A percentile compares a stretch with the other conserved stretches of the same genome.
Conservation (phyloP, 495 filamentous ascomycete species). For the Bacidia gigantensis region DNA sequence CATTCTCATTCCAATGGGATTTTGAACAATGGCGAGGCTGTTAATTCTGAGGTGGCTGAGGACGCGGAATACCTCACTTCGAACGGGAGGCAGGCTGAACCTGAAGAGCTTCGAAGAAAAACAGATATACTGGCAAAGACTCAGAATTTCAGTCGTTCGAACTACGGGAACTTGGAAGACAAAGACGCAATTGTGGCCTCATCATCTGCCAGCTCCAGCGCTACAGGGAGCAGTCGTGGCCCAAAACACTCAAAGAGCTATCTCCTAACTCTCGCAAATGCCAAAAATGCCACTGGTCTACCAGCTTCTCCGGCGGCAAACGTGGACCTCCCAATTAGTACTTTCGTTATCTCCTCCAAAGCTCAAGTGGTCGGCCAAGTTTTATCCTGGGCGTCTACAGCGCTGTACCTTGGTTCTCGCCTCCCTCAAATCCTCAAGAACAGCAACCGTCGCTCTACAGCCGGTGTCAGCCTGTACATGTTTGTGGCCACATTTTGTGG, state of each 20-base stretch:
- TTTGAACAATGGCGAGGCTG: background rate
- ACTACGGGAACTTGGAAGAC: too few relatives aligned
- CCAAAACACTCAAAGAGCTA: too few relatives aligned
- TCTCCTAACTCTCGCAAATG: conserved; percentile 21
- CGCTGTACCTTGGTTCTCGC: conserved; percentile 56
- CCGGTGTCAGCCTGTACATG: conserved; percentile 53
- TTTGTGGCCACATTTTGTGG: conserved; percentile 61
- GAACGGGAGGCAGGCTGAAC: background rate
- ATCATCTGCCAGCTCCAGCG: too few relatives aligned
- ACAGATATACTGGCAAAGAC: background rate
- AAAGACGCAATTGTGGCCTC: too few relatives aligned
- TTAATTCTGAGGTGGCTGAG: conserved; percentile 2
- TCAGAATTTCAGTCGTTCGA: too few relatives aligned
- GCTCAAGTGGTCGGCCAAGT: conserved; percentile 39
- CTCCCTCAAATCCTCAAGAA: conserved; percentile 62
- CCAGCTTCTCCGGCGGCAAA: background rate
- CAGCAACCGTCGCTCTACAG: conserved; percentile 48
- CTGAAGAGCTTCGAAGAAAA: background rate
- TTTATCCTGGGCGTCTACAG: conserved; percentile 51
- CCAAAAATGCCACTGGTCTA: background rate
- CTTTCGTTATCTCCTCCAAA: conserved; percentile 17
- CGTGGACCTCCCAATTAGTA: conserved; percentile 9
- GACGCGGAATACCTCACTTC: background rate
- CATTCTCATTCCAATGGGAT: background rate
- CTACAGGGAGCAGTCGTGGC: too few relatives aligned